Base-by-base conservation (phyloP, 768 basidiomycete species). In the Kwoniella newhampshirensis region DNA sequence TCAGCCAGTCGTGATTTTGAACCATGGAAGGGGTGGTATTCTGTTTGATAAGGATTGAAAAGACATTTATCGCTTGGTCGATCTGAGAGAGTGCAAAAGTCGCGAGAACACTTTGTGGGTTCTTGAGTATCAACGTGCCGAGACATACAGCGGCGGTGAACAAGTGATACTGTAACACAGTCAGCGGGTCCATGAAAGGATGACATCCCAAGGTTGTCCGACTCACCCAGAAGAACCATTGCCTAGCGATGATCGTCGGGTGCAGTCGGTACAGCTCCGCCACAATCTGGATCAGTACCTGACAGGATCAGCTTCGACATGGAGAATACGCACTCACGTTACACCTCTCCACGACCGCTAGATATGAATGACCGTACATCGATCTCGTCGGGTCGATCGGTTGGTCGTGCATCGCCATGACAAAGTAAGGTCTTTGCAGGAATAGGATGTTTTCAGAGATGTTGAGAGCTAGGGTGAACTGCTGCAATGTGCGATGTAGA, bases 141-240 rank as follows among this genome's bases (percentile, higher is more conserved):
- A 68, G 28, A 46, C 66, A 68, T 11, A 62, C 57, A 3, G 66
- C 66, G 3, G 66, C 60, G 39, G 60, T 68, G 63, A 68, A 68
- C 6, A 57, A 45, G 54, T 68, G 66, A 27, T 68, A 68, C 66
- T 67, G 50, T 8, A 1, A 8, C 23, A 27, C 17, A 46, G 23
- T 39, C 50, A 41, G 37, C 36, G 8, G 4, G 4, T 13, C 23
- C 18, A 20, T 4, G 27, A 5, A 30, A 27, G 43, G 15, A 23
- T 8, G 39, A 26, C 30, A 28, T 15, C 15, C 13, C 12, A 20
- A 4, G 13, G 21, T 52, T 11, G 18, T 3, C n/a, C 25, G 15
- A 54, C 63, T 40, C 37, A 67, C 62, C 65, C 62, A 67, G 20
- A 43, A 27, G 43, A 58, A 61, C 62, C 63, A 67, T 30, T 67